phyloP scores from a whole-genome alignment of 768 basidiomycete species.

The Boletus edulis region DNA sequence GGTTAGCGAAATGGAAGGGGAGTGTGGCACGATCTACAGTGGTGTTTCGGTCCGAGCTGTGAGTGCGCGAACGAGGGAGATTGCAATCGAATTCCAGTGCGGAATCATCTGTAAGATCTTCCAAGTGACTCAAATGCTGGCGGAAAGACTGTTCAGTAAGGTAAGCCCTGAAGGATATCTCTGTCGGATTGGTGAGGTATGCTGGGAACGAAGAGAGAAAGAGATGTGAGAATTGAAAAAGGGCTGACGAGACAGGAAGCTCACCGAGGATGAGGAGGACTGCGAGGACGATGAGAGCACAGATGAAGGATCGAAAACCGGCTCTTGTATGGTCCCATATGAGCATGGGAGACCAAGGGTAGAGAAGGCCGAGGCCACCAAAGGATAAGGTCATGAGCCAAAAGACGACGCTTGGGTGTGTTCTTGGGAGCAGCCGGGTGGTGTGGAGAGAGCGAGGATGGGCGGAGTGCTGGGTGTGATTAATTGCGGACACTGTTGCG shows the following conservation, averaged over 20 bases:
- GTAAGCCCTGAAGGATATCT: slow-evolving; percentile 90
- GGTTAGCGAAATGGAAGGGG: slow-evolving; percentile 83
- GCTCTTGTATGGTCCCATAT: slow-evolving; percentile 54
- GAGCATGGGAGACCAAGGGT: slow-evolving; percentile 53
- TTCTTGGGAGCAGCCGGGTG: slow-evolving; percentile 28
- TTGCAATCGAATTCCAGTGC: slow-evolving; percentile 31
- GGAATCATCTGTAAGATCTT: slow-evolving; percentile 60
- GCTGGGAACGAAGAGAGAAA: slow-evolving; percentile 46
- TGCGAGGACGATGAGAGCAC: slow-evolving; percentile 64
- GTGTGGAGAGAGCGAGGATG: slow-evolving; percentile 33
- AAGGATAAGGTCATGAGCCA: slow-evolving; percentile 66
- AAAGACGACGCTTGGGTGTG: slow-evolving; percentile 44
- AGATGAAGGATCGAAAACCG: slow-evolving; percentile 70
- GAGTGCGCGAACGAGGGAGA: slow-evolving; percentile 25
- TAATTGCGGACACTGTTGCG: slow-evolving; percentile 43
- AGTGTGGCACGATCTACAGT: slow-evolving; percentile 29
- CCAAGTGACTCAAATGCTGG: slow-evolving; percentile 84
- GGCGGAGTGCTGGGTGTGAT: slow-evolving; percentile 24
- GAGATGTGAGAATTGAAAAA: background rate
- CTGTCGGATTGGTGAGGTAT: slow-evolving; percentile 92
- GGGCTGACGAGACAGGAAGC: slow-evolving; percentile 23
- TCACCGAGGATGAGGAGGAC: slow-evolving; percentile 72
- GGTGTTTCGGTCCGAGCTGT: slow-evolving; percentile 19
- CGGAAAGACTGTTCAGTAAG: slow-evolving; percentile 98
- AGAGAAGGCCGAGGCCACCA: slow-evolving; percentile 58